These are phyloP conservation scores for Casaregolazyma suthepensis DNA, from an alignment of 1,139 yeast genomes.

Conservation along the genomic window DNA sequence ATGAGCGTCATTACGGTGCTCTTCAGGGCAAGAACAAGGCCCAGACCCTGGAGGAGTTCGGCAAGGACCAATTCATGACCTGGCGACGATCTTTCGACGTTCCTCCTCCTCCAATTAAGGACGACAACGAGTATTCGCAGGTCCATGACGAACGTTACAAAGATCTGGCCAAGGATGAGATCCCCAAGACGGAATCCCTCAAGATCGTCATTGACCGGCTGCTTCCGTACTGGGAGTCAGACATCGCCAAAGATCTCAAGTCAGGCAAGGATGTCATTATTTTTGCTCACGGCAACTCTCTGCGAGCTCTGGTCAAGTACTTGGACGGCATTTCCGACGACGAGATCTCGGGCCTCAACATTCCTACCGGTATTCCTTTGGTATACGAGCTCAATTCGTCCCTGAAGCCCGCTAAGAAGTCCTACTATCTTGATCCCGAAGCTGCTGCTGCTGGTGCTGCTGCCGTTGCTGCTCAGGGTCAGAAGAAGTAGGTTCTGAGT, in stretches of 20 bases:
- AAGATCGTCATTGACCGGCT: constrained; percentile 93
- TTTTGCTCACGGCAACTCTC: constrained; percentile 98
- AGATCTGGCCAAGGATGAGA: constrained; percentile 73
- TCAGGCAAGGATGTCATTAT: constrained; percentile 84
- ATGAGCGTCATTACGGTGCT: constrained; percentile 99
- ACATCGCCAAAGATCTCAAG: constrained; percentile 77
- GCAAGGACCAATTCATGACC: constrained; percentile 88
- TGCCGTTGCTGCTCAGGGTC: constrained; percentile 97
- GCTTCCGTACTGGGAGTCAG: constrained; percentile 97
- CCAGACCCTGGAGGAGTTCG: constrained; percentile 79
- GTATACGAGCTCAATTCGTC: constrained; percentile 89
- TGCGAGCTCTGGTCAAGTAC: constrained; percentile 95
- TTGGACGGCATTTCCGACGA: constrained; percentile 90
- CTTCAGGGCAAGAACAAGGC: constrained; percentile 99
- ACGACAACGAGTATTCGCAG: constrained; percentile 77
- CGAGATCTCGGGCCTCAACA: constrained; percentile 89
- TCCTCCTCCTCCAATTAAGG: constrained; percentile 89
- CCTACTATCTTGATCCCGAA: constrained; percentile 97
- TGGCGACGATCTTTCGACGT: constrained; percentile 98
- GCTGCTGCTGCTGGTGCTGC: constrained; percentile 99
- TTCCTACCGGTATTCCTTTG: constrained; percentile 98
- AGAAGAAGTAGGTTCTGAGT: constrained; percentile 42
- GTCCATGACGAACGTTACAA: constrained; percentile 77
- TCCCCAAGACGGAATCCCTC: constrained; percentile 94
- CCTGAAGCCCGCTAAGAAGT: constrained; percentile 86